phyloP scores from a whole-genome alignment of 139 green algal species.

The Chlorella sp. region DNA sequence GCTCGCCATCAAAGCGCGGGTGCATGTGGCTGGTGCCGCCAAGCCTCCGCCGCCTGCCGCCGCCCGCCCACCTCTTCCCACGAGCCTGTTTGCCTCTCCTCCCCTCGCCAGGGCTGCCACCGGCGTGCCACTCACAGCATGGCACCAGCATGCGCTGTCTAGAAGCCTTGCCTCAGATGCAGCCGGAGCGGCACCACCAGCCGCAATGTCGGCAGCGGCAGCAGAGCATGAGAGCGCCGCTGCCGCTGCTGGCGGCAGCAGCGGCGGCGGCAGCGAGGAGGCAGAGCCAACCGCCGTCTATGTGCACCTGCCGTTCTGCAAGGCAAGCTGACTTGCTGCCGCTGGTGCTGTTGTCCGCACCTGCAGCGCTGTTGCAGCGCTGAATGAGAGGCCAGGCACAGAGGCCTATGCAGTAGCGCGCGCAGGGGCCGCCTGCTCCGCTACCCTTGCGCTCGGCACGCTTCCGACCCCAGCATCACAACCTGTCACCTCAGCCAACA shows the following conservation, averaged over 20 bases:
- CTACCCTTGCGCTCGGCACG: neutral
- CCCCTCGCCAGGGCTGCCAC: too few relatives aligned
- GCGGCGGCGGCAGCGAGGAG: neutral
- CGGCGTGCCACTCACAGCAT: too few relatives aligned
- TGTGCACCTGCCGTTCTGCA: constrained; percentile 97
- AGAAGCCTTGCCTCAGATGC: neutral
- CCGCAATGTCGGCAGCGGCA: neutral
- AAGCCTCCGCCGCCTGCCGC: too few relatives aligned
- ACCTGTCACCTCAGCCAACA: neutral
- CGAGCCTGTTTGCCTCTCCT: too few relatives aligned
- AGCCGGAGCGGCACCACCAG: neutral
- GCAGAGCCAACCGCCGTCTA: constrained; percentile 72
- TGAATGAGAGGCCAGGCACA: neutral
- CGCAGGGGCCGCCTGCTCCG: too few relatives aligned
- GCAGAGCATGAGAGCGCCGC: neutral
- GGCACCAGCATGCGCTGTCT: too few relatives aligned
- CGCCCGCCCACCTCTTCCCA: too few relatives aligned
- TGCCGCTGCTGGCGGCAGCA: neutral
- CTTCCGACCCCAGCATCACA: neutral
- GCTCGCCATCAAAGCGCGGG: too few relatives aligned
- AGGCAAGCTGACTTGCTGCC: constrained; percentile 23
- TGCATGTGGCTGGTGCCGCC: too few relatives aligned
- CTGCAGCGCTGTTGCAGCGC: neutral
- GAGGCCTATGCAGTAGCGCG: too few relatives aligned
- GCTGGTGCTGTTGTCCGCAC: neutral